Evolutionary conservation across 2,329 filamentous ascomycete species (phyloP), one percentile per base, ranked within the genome.

Genomic region (Sporothrix schenckii): DNA sequence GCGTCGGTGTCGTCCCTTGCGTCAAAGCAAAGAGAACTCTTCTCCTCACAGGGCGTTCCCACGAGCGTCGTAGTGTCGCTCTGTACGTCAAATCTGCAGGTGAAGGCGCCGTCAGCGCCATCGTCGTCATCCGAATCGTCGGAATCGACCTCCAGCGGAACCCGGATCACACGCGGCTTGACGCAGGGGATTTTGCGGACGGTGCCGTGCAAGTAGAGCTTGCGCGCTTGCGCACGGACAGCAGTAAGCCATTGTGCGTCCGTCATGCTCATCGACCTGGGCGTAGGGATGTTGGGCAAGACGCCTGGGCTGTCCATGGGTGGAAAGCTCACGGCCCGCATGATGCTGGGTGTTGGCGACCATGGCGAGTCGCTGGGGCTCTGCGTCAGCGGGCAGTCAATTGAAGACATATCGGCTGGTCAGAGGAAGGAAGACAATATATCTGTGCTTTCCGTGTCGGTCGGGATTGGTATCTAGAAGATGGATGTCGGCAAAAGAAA

Each of bases 241-340:
- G 47, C 47, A 9, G 47, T 27, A 27, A 66, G 44, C 63, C 63
- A 66, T 19, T 53, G 44, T 2, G 47, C 47, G 19, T 66, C 63
- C 9, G 63, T 39, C 47, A 66, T 52, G 47, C 63, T 52, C 63
- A 52, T 53, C 16, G 27, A 21, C 24, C 47, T 19, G 9, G 63
- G 47, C 2, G 63, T 52, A 11, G 63, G 63, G 47, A n/a, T 39
- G 10, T 44, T n/a, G 1, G 11, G 10, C 3, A 27, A 21, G 47
- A 19, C 44, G 27, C 4, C 47, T 5, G 13, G 1, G 39, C 13
- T n/a, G 19, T 21, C 63, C 19, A 39, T 16, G 9, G n/a, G 47
- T 19, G 27, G 63, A n/a, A 66, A 66, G 47, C 63, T 66, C 44
- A 66, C 14, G 0, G 27, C 3, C 47, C 63, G 47, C 63, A 66